Conservation (phyloP, 164 flowering plant species). For the Nymphaea thermarum region DNA sequence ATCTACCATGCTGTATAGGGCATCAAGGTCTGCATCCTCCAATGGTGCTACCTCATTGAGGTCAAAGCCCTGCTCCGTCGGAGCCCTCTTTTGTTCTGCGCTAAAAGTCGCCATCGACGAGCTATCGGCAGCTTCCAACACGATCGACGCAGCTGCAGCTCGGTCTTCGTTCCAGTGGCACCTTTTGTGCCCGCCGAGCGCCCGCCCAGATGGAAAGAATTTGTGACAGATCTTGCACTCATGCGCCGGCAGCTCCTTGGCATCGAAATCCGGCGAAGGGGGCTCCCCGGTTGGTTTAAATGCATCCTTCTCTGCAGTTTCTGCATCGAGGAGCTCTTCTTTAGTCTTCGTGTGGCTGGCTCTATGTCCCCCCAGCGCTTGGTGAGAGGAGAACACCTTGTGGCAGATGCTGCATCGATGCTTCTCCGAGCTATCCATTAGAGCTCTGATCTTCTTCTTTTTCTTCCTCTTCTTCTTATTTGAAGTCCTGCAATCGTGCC, state of each 20-base stretch:
- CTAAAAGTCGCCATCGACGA: neutral
- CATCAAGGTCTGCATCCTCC: conserved; percentile 4
- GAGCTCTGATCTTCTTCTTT: conserved; percentile 41
- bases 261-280: neutral
- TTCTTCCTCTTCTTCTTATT: conserved; percentile 1
- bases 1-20: conserved; percentile 8
- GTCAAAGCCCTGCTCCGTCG: conserved; percentile 1
- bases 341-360: neutral
- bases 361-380: conserved; percentile 1
- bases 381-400: conserved; percentile 2
- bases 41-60: conserved; percentile 6
- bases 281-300: neutral
- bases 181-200: conserved; percentile 60
- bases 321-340: neutral
- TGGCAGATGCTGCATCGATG: neutral
- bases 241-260: conserved; percentile 11
- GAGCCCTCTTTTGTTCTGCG: neutral
- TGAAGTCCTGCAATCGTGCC: neutral
- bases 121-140: neutral
- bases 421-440: neutral
- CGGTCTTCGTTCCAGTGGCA: conserved; percentile 32
- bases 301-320: neutral
- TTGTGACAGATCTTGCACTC: conserved; percentile 44
- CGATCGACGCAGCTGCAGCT: neutral
- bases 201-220: conserved; percentile 40